Evolutionary conservation across 257 asterid genomes (phyloP), one percentile per base, ranked within the genome.

Genomic region (Parsonsia alboflavescens): DNA sequence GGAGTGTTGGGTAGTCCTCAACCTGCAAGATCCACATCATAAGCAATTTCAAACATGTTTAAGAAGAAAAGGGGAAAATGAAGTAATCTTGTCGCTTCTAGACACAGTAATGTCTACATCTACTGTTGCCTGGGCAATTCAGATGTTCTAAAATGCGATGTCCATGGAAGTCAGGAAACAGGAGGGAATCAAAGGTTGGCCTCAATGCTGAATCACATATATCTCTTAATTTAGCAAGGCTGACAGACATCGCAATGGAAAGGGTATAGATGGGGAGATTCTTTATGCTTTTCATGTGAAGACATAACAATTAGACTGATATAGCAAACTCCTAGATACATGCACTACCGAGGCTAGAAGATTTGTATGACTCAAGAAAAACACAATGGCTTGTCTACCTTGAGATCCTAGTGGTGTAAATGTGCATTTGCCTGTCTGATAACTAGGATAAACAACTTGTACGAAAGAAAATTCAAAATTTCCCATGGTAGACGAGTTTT

Each of bases 1-100:
- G 85, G 72, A 95, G 76, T 0, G 90, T 28, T 33, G 97, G 98
- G 71, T 87, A 95, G 56, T 95, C 98, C 80, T 90, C 93, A 67
- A 87, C 97, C 96, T 90, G 92, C 80, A 79, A 67, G 33, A 58
- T 45, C 36, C 63, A 68, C 16, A 33, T 4, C 45, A 45, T 4
- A 22, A 19, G 21, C 53, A 41, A 22, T 5, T 11, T 13, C 17
- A 46, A n/a, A 7, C 17, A 11, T 5, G 17, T 4, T n/a, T 6
- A 11, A 9, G 16, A 44, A 12, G 44, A 41, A 15, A 21, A 36
- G 4, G 10, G 13, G 7, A 5, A 10, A 72, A 50, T 13, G 12
- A 5, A 72, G 24, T 13, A 56, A 28, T 7, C 65, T 36, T 21
- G 63, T 6, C 21, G 30, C n/a, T 5, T 71, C 16, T 19, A 45